Evolutionary conservation across 345 rosid species (phyloP).

Genomic region (Microthlaspi erraticum): DNA sequence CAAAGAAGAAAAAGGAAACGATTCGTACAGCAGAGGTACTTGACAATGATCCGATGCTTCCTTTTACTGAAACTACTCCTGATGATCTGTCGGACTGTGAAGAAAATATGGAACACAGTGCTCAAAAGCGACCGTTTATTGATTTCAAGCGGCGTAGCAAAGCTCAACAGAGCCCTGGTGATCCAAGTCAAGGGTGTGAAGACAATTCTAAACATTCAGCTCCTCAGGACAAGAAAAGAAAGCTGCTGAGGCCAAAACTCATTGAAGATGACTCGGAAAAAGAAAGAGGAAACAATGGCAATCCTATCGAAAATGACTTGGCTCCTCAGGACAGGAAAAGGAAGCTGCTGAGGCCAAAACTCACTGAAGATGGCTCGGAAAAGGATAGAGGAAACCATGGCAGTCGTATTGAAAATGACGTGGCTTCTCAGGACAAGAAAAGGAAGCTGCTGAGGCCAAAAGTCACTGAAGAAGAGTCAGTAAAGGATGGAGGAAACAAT

Average conservation of each 20-base stretch:
- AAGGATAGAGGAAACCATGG: slow-evolving; percentile 8
- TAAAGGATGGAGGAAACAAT: slow-evolving; percentile 20
- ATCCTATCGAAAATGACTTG: too few species aligned
- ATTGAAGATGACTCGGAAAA: slow-evolving; percentile 30
- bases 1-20: slow-evolving; percentile 39
- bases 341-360: slow-evolving; percentile 60
- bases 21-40: slow-evolving; percentile 21
- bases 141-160: slow-evolving; percentile 63
- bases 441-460: slow-evolving; percentile 63
- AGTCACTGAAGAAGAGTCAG: slow-evolving; percentile 36
- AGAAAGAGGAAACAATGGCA: slow-evolving; percentile 12
- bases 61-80: slow-evolving; percentile 33
- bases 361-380: slow-evolving; percentile 33
- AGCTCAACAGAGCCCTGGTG: slow-evolving; percentile 32
- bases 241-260: slow-evolving; percentile 61
- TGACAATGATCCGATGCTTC: slow-evolving; percentile 31
- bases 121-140: slow-evolving; percentile 46
- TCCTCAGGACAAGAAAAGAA: slow-evolving; percentile 52
- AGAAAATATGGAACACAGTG: slow-evolving; percentile 32
- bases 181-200: slow-evolving; percentile 32
- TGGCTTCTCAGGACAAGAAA: slow-evolving; percentile 44
- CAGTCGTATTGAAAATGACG: neutral
- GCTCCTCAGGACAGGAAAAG: slow-evolving; percentile 47
- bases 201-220: slow-evolving; percentile 31
- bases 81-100: slow-evolving; percentile 28